phyloP scores from a whole-genome alignment of 2,329 filamentous ascomycete species.

The Diplodia mutila region DNA sequence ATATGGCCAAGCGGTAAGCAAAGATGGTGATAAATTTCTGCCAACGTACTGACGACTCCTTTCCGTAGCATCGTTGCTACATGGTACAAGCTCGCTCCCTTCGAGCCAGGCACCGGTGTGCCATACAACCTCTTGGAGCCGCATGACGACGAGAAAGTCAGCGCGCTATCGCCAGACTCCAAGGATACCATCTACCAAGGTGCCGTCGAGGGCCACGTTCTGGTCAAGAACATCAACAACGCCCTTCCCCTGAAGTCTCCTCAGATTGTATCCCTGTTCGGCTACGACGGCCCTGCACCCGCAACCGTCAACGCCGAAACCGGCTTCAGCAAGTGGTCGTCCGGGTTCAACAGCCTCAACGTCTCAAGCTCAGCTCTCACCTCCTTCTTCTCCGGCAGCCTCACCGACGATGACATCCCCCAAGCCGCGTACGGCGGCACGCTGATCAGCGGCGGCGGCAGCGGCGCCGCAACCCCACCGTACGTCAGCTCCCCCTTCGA shows the following conservation, averaged over 20 bases:
- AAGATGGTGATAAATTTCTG: too few relatives aligned
- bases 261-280: background rate
- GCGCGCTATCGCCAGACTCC: constrained; percentile 25
- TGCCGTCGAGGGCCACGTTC: constrained; percentile 53
- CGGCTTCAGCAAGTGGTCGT: background rate
- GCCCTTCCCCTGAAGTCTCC: constrained; percentile 68
- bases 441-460: constrained; percentile 85
- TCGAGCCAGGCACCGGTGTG: constrained; percentile 43
- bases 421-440: constrained; percentile 48
- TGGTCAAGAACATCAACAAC: constrained; percentile 67
- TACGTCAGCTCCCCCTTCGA: constrained; percentile 77
- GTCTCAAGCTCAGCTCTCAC: background rate
- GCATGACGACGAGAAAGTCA: constrained; percentile 44
- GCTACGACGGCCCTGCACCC: background rate
- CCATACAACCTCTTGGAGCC: constrained; percentile 44
- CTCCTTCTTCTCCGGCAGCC: background rate
- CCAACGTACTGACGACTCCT: background rate
- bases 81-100: constrained; percentile 55
- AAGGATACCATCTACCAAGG: constrained; percentile 33
- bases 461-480: constrained; percentile 81
- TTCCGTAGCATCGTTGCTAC: constrained; percentile 46
- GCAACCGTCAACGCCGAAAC: background rate
- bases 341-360: constrained; percentile 3
- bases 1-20: constrained; percentile 42
- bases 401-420: background rate